phyloP scores from a whole-genome alignment of 129 eudicot species.

The Calendula officinalis region DNA sequence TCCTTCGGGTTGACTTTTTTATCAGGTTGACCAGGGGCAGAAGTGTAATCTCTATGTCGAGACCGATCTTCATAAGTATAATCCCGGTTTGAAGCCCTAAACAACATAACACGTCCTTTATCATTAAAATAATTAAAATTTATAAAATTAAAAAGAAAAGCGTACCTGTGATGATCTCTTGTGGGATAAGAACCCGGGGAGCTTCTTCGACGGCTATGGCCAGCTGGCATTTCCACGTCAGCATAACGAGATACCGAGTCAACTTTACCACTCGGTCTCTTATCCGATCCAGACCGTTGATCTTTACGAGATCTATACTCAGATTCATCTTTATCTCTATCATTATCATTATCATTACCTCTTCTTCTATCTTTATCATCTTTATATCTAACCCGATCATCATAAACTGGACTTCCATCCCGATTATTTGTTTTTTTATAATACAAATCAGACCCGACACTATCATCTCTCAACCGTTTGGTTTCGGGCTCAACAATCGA shows the following conservation, averaged over 20 bases:
- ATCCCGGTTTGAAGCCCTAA: conserved; percentile 32
- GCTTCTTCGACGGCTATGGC: conserved; percentile 57
- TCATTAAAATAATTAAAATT: background rate
- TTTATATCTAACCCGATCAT: conserved; percentile 62
- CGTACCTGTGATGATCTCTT: conserved; percentile 68
- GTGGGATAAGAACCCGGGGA: conserved; percentile 61
- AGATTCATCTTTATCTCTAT: conserved; percentile 53
- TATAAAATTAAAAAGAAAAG: background rate
- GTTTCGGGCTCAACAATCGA: conserved; percentile 52
- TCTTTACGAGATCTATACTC: conserved; percentile 61
- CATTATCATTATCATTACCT: conserved; percentile 32
- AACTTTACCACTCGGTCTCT: conserved; percentile 49
- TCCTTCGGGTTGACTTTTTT: conserved; percentile 53
- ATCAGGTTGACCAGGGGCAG: conserved; percentile 46
- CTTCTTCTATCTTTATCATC: conserved; percentile 74
- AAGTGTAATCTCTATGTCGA: conserved; percentile 57
- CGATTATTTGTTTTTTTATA: conserved; percentile 48
- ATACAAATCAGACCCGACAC: conserved; percentile 44
- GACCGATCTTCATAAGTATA: conserved; percentile 51
- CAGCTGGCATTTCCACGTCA: conserved; percentile 39
- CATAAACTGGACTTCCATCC: conserved; percentile 55
- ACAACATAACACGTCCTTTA: background rate
- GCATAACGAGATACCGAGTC: conserved; percentile 52
- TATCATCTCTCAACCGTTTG: conserved; percentile 74
- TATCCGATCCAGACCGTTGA: conserved; percentile 56